A percentile compares a stretch with the other conserved stretches of the same genome.
Conservation (phyloP, 1,284 basidiomycete genomes). For the Ganoderma multipileum region DNA sequence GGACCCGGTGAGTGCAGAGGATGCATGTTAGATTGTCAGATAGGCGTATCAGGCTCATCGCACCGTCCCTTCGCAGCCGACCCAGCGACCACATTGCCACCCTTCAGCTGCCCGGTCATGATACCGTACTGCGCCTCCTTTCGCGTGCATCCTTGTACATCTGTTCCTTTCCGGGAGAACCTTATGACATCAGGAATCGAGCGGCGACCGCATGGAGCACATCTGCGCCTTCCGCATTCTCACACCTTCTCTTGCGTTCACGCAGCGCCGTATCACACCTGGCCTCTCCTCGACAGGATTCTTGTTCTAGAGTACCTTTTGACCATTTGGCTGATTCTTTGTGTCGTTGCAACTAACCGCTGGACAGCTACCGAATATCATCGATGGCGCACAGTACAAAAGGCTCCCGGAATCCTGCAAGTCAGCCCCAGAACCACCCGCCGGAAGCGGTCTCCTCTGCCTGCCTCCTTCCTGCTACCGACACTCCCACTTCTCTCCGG, state of each 20-base stretch:
- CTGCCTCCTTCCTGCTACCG: slow-evolving; percentile 6
- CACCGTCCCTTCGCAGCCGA: slow-evolving; percentile 17
- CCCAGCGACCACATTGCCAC: slow-evolving; percentile 12
- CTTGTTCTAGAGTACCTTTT: not conserved
- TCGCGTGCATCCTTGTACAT: slow-evolving; percentile 10
- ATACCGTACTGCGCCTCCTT: slow-evolving; percentile 14
- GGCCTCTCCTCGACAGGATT: not conserved
- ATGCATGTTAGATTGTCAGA: slow-evolving; percentile 3
- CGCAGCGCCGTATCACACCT: slow-evolving; percentile 6
- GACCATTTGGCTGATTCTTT: not conserved
- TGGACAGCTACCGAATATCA: not conserved
- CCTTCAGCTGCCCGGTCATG: slow-evolving; percentile 8
- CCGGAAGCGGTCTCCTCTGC: slow-evolving; percentile 11
- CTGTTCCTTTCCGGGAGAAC: slow-evolving; percentile 10
- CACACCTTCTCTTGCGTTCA: slow-evolving; percentile 9
- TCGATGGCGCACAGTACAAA: slow-evolving; percentile 7
- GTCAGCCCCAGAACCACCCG: slow-evolving; percentile 8
- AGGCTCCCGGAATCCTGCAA: slow-evolving; percentile 1
- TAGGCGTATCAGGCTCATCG: slow-evolving; percentile 22
- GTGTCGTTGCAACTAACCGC: not conserved
- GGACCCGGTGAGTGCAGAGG: not conserved
- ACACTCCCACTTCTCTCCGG: slow-evolving; percentile 5
- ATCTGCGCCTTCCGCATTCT: slow-evolving; percentile 6
- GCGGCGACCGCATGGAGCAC: slow-evolving; percentile 23
- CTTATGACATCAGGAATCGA: slow-evolving; percentile 8